Conservation (phyloP, 1,284 basidiomycete genomes). For the Clitocybe nebularis region DNA sequence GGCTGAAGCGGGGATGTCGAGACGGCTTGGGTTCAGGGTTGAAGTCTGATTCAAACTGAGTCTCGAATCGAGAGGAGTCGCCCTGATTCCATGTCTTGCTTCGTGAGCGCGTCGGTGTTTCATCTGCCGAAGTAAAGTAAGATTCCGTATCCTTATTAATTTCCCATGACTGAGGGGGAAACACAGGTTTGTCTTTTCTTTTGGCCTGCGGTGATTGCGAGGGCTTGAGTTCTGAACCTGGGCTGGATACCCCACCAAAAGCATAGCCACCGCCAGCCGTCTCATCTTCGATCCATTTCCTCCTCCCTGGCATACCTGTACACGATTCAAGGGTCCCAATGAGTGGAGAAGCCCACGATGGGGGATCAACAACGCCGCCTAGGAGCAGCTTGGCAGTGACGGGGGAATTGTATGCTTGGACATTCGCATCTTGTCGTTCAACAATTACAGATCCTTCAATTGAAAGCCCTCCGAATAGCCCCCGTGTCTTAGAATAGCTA, state of each 20-base stretch:
- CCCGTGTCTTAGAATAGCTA: constrained; percentile 92
- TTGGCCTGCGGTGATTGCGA: constrained; percentile 50
- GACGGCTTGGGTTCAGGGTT: constrained; percentile 21
- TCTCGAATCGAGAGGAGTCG: constrained; percentile 32
- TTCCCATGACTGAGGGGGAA: constrained; percentile 68
- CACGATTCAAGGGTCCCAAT: constrained; percentile 72
- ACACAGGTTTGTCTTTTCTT: constrained; percentile 37
- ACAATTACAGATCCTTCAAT: constrained; percentile 94
- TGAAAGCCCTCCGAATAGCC: constrained; percentile 83
- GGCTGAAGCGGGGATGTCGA: constrained; percentile 15
- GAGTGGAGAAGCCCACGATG: constrained; percentile 73
- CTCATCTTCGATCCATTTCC: constrained; percentile 58
- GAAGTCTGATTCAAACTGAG: constrained; percentile 39
- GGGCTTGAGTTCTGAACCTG: constrained; percentile 33
- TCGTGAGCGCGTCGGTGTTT: constrained; percentile 21
- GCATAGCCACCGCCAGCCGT: constrained; percentile 42
- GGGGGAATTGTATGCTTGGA: constrained; percentile 71
- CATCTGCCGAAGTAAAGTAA: constrained; percentile 39
- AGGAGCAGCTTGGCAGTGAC: constrained; percentile 79
- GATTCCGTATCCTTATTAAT: constrained; percentile 44
- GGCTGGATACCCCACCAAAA: constrained; percentile 49
- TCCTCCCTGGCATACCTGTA: constrained; percentile 66
- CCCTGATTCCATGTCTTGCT: constrained; percentile 30
- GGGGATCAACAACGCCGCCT: constrained; percentile 69
- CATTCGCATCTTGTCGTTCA: constrained; percentile 90